Evolutionary conservation across 139 green algal genomes (phyloP).

Genomic region (Mychonastes homosphaera): DNA sequence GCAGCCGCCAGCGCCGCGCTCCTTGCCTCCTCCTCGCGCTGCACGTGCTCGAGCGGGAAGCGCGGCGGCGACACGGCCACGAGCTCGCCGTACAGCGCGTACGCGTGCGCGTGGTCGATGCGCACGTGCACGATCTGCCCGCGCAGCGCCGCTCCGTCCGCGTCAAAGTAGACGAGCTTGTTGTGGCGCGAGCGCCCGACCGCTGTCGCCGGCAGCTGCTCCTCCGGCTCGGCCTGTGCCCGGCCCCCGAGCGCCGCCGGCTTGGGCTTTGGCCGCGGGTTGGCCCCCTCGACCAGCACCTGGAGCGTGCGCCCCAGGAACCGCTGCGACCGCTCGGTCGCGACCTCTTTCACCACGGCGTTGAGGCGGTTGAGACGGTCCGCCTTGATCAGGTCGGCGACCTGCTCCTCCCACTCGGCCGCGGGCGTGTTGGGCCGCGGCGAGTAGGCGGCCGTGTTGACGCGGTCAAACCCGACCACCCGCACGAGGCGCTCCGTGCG

Average conservation of each 20-base stretch:
- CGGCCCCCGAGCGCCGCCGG: slow-evolving; percentile 2
- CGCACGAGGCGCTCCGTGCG: slow-evolving; percentile 69
- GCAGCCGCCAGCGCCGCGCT: too few species aligned
- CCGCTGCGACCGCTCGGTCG: slow-evolving; percentile 72
- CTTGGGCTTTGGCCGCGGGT: slow-evolving; percentile 46
- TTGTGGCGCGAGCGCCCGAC: slow-evolving; percentile 82
- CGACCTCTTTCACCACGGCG: slow-evolving; percentile 70
- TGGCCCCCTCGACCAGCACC: slow-evolving; percentile 84
- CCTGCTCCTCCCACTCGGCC: slow-evolving; percentile 69
- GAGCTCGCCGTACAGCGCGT: slow-evolving; percentile 57
- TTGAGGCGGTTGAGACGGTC: slow-evolving; percentile 91
- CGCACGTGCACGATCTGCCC: slow-evolving; percentile 54
- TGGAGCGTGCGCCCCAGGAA: slow-evolving; percentile 59
- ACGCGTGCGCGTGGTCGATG: slow-evolving; percentile 59
- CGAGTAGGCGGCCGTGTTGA: slow-evolving; percentile 90
- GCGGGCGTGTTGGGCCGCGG: slow-evolving; percentile 86
- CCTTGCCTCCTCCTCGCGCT: too few species aligned
- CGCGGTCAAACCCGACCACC: slow-evolving; percentile 86
- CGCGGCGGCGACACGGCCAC: slow-evolving; percentile 17
- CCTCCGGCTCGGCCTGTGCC: too few species aligned
- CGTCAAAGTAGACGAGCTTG: slow-evolving; percentile 86
- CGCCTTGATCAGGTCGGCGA: slow-evolving; percentile 81
- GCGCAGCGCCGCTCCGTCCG: slow-evolving; percentile 50
- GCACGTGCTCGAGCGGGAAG: too few species aligned
- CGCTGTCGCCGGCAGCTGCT: slow-evolving; percentile 40